A percentile compares a stretch with the other conserved stretches of the same genome.
These are phyloP conservation scores for Centaurea solstitialis DNA, from an alignment of 129 eudicot genomes.

Conservation along the genomic window DNA sequence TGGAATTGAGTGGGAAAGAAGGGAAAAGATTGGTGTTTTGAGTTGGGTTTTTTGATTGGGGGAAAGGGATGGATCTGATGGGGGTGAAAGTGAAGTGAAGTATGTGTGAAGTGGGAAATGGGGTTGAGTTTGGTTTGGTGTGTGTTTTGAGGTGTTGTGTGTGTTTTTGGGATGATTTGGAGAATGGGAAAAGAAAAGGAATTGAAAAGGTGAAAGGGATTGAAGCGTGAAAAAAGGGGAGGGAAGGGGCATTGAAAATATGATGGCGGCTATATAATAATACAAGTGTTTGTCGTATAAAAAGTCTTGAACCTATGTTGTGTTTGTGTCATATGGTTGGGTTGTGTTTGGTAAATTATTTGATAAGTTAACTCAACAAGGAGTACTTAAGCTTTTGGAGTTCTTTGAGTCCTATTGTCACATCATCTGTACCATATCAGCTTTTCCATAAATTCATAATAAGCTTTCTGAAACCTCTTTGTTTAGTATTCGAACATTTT, in stretches of 20 bases:
- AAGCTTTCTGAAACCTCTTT: no score
- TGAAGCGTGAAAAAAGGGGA: constrained; percentile 22
- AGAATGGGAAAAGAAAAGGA: constrained; percentile 3
- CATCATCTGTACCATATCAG: no score
- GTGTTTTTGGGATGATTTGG: constrained; percentile 1
- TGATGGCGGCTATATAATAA: background rate
- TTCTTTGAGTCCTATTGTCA: no score
- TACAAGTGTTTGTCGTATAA: no score
- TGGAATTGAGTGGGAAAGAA: background rate
- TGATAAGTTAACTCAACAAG: no score
- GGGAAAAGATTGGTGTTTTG: background rate
- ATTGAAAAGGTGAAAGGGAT: constrained; percentile 2
- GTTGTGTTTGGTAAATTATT: no score
- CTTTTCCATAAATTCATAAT: no score
- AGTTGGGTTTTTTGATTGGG: background rate
- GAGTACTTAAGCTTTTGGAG: no score
- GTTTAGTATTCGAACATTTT: no score
- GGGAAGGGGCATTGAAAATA: background rate
- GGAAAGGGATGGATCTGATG: constrained; percentile 14
- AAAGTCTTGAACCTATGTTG: no score
- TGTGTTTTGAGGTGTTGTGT: constrained; percentile 2
- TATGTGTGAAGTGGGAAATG: background rate
- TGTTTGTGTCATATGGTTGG: no score
- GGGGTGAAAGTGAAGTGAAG: background rate
- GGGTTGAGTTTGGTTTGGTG: background rate